phyloP scores from a whole-genome alignment of 805 yeast genomes.

The Schizosaccharomyces pombe region DNA sequence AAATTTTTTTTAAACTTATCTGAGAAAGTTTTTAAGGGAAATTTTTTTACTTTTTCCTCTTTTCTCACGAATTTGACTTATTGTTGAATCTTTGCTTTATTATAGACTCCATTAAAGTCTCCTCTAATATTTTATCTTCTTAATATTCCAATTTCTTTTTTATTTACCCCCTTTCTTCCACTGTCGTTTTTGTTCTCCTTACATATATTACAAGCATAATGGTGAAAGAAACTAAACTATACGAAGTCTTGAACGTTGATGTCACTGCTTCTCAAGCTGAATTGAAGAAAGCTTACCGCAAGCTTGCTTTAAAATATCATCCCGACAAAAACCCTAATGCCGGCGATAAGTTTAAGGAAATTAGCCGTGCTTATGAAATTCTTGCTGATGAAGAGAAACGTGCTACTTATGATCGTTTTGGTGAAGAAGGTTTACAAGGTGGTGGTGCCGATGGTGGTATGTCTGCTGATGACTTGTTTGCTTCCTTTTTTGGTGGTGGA shows the following conservation, averaged over 20 bases:
- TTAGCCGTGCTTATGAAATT: slow-evolving; percentile 73
- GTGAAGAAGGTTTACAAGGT: slow-evolving; percentile 74
- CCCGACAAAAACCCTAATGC: slow-evolving; percentile 80
- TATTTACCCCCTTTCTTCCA: too few species aligned
- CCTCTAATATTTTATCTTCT: too few species aligned
- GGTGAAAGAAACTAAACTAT: slow-evolving; percentile 31
- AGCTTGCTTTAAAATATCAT: slow-evolving; percentile 50
- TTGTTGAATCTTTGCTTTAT: not conserved
- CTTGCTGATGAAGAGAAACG: slow-evolving; percentile 73
- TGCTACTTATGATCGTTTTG: slow-evolving; percentile 67
- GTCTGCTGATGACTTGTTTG: slow-evolving; percentile 49
- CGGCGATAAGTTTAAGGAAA: slow-evolving; percentile 86
- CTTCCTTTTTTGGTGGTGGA: slow-evolving; percentile 65
- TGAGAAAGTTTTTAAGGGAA: not conserved
- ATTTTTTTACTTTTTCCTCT: not conserved
- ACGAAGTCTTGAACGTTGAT: slow-evolving; percentile 36
- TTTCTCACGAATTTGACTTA: not conserved
- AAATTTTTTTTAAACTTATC: too few species aligned
- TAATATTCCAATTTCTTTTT: too few species aligned
- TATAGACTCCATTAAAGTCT: too few species aligned
- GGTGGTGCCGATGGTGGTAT: slow-evolving; percentile 49
- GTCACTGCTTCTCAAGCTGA: slow-evolving; percentile 30
- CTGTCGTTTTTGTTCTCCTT: too few species aligned
- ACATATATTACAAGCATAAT: too few species aligned
- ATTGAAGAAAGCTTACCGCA: slow-evolving; percentile 57